phyloP scores from a whole-genome alignment of 176 grass and related monocot species.

The Eleusine coracana region DNA sequence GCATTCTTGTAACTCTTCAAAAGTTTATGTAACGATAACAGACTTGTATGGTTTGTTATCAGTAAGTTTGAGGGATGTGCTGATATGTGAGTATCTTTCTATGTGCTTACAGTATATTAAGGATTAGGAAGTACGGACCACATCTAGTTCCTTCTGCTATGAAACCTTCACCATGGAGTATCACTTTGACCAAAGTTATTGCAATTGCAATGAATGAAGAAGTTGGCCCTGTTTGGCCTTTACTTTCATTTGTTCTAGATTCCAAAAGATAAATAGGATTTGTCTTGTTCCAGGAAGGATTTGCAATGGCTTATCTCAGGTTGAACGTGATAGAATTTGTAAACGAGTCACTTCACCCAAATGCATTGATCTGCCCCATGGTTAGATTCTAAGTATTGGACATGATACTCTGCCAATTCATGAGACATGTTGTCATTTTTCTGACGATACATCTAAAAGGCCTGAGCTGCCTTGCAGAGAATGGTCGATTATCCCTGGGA shows the following conservation, averaged over 20 bases:
- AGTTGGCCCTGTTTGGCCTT: constrained; percentile 1
- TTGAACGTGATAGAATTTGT: constrained; percentile 19
- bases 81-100: too few relatives aligned
- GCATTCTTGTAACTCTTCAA: constrained; percentile 40
- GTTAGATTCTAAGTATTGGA: constrained; percentile 8
- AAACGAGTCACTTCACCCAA: neutral
- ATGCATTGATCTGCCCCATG: constrained; percentile 27
- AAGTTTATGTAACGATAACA: constrained; percentile 25
- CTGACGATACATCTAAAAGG: constrained; percentile 27
- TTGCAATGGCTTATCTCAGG: constrained; percentile 18
- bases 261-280: constrained; percentile 23
- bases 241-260: constrained; percentile 20
- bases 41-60: constrained; percentile 20
- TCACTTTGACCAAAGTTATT: constrained; percentile 24
- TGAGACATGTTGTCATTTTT: constrained; percentile 12
- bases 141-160: constrained; percentile 1
- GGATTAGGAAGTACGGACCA: constrained; percentile 6
- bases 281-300: constrained; percentile 3
- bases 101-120: neutral
- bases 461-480: constrained; percentile 35
- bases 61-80: constrained; percentile 13
- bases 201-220: constrained; percentile 28
- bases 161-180: constrained; percentile 19
- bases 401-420: constrained; percentile 19
- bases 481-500: constrained; percentile 36